Conservation (phyloP, 495 filamentous ascomycete species). For the Aspergillus cristatus region DNA sequence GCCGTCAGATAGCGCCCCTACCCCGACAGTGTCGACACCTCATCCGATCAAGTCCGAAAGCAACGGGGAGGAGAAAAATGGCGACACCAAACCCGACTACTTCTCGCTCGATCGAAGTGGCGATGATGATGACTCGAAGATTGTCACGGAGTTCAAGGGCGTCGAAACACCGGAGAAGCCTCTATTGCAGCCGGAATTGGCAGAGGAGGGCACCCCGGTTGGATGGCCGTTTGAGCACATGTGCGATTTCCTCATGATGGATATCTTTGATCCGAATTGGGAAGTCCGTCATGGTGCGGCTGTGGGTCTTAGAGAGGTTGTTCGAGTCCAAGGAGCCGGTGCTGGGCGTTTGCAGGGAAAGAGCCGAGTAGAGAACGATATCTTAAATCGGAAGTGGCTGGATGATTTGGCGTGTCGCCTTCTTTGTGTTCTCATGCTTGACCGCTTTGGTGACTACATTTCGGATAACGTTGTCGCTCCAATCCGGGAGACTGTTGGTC, state of each 20-base stretch:
- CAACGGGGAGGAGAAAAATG: conserved; percentile 44
- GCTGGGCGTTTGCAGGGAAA: conserved; percentile 74
- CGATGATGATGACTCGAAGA: conserved; percentile 78
- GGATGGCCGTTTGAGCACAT: conserved; percentile 86
- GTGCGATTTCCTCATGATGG: conserved; percentile 85
- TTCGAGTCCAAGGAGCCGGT: conserved; percentile 83
- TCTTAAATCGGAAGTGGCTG: conserved; percentile 72
- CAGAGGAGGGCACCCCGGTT: conserved; percentile 62
- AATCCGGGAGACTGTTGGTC: conserved; percentile 93
- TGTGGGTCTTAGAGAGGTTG: conserved; percentile 86
- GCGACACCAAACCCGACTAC: conserved; percentile 56
- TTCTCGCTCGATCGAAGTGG: conserved; percentile 73
- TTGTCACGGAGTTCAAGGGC: conserved; percentile 95
- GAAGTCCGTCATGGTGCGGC: conserved; percentile 96
- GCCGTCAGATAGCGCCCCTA: conserved; percentile 55
- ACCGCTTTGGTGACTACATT: conserved; percentile 94
- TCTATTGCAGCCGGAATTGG: conserved; percentile 54
- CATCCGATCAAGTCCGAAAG: conserved; percentile 55
- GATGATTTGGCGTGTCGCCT: conserved; percentile 89
- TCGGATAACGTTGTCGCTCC: conserved; percentile 95
- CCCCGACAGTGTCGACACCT: conserved; percentile 48
- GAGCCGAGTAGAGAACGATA: conserved; percentile 62
- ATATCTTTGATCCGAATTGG: conserved; percentile 91
- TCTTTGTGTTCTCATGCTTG: conserved; percentile 91
- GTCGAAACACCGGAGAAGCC: conserved; percentile 50